Percentiles rank a stretch among this genome's conserved stretches.
Conservation (phyloP, 2,329 filamentous ascomycete species). For the Fusarium sp. region DNA sequence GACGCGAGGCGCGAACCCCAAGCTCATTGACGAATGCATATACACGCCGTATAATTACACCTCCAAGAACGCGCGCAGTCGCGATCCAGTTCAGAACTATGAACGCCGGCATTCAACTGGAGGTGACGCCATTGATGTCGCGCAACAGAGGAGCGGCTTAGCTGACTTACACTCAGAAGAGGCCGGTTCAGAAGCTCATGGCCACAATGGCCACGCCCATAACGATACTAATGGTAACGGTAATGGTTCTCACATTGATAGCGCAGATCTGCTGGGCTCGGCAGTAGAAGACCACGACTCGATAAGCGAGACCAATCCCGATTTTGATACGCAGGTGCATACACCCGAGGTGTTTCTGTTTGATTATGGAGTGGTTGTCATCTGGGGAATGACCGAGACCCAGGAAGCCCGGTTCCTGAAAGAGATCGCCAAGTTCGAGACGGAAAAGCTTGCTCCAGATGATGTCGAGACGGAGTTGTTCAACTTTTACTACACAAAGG, state of each 20-base stretch:
- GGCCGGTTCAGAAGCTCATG: slow-evolving; percentile 45
- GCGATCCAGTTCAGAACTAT: slow-evolving; percentile 58
- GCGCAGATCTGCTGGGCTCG: slow-evolving; percentile 52
- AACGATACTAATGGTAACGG: slow-evolving; percentile 43
- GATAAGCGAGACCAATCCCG: slow-evolving; percentile 64
- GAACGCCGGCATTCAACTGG: slow-evolving; percentile 83
- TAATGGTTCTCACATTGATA: slow-evolving; percentile 43
- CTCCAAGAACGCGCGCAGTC: slow-evolving; percentile 54
- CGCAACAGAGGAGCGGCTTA: slow-evolving; percentile 67
- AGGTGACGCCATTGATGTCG: slow-evolving; percentile 63
- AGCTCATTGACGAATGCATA: slow-evolving; percentile 96
- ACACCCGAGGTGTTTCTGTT: slow-evolving; percentile 96
- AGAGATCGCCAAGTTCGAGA: slow-evolving; percentile 93
- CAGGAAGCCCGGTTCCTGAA: slow-evolving; percentile 93
- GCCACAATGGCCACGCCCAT: slow-evolving; percentile 41
- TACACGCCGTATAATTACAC: slow-evolving; percentile 91
- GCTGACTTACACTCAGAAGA: slow-evolving; percentile 67
- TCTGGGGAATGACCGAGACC: slow-evolving; percentile 95
- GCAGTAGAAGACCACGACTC: slow-evolving; percentile 51
- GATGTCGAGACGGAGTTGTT: slow-evolving; percentile 97
- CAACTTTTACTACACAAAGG: slow-evolving; percentile 98
- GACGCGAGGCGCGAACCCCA: slow-evolving; percentile 83
- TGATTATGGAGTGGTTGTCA: slow-evolving; percentile 96
- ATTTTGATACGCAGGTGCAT: slow-evolving; percentile 89
- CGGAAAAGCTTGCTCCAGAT: slow-evolving; percentile 87